A percentile compares a stretch with the other conserved stretches of the same genome.
phyloP scores from a whole-genome alignment of 257 asterid species.

The Echium plantagineum region DNA sequence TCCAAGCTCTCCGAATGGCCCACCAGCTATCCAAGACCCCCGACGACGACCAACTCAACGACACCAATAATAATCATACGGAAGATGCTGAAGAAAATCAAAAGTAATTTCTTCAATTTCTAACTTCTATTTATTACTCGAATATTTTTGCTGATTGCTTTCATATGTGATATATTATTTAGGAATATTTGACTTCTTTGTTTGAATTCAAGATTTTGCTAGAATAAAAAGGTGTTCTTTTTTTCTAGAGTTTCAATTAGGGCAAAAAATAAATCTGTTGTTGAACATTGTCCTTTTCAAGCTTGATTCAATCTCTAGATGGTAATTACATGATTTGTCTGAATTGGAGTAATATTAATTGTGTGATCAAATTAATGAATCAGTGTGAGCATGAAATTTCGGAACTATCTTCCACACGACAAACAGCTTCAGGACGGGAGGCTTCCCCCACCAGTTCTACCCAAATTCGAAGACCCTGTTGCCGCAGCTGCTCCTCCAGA shows the following conservation, averaged over 20 bases:
- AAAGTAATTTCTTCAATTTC: not conserved
- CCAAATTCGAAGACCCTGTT: conserved; percentile 84
- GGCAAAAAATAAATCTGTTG: no score
- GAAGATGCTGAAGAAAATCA: conserved; percentile 17
- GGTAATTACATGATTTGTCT: no score
- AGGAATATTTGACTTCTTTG: no score
- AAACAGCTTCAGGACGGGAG: conserved; percentile 93
- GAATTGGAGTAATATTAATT: not conserved
- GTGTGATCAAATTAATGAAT: conserved; percentile 17
- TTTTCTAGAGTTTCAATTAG: no score
- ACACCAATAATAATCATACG: no score
- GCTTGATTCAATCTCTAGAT: no score
- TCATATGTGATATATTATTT: no score
- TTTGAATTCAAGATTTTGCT: no score
- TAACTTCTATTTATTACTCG: not conserved
- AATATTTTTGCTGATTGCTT: no score
- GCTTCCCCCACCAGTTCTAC: conserved; percentile 75
- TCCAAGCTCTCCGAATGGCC: conserved; percentile 72
- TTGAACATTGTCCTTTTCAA: no score
- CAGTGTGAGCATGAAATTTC: conserved; percentile 65
- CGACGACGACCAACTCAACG: conserved; percentile 9
- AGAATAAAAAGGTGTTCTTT: no score
- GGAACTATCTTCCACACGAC: conserved; percentile 95
- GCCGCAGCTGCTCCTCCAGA: conserved; percentile 41
- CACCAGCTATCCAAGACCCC: conserved; percentile 77